Evolutionary conservation across 768 basidiomycete species (phyloP).

Genomic region (Mycena amicta): DNA sequence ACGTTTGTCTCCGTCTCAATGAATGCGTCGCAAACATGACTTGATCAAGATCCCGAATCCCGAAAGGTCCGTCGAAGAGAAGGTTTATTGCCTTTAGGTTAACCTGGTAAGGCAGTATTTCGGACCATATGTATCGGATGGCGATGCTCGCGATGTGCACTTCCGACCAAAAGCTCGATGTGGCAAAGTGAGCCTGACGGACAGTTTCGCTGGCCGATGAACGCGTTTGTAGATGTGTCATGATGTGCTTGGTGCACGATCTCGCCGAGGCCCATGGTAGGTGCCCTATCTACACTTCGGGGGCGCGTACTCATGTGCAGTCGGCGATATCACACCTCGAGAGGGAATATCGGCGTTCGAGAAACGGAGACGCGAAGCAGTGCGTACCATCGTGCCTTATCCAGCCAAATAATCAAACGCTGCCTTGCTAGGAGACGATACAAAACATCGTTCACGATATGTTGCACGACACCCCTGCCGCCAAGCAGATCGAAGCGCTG

Average conservation of each 20-base stretch:
- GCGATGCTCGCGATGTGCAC: constrained; percentile 89
- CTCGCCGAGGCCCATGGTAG: constrained; percentile 92
- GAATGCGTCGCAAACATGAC: background rate
- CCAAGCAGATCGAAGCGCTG: constrained; percentile 64
- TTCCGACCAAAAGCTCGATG: constrained; percentile 70
- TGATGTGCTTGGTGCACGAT: constrained; percentile 93
- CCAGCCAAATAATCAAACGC: background rate
- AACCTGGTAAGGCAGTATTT: constrained; percentile 56
- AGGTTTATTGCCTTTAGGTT: too few relatives aligned
- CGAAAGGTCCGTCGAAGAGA: constrained; percentile 63
- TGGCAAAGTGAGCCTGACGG: constrained; percentile 58
- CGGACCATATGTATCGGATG: constrained; percentile 99
- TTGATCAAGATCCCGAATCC: constrained; percentile 68
- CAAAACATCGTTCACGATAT: constrained; percentile 86
- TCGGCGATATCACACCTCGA: constrained; percentile 91
- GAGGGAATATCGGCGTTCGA: constrained; percentile 84
- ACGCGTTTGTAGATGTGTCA: constrained; percentile 59
- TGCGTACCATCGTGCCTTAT: constrained; percentile 23
- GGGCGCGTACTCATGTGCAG: too few relatives aligned
- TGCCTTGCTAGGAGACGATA: constrained; percentile 72
- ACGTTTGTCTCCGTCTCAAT: constrained; percentile 45
- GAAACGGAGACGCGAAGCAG: constrained; percentile 77
- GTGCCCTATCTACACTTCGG: background rate
- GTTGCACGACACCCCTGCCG: constrained; percentile 75
- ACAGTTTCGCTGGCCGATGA: background rate